phyloP scores from a whole-genome alignment of 345 rosid genomes.

The Theobroma cacao region DNA sequence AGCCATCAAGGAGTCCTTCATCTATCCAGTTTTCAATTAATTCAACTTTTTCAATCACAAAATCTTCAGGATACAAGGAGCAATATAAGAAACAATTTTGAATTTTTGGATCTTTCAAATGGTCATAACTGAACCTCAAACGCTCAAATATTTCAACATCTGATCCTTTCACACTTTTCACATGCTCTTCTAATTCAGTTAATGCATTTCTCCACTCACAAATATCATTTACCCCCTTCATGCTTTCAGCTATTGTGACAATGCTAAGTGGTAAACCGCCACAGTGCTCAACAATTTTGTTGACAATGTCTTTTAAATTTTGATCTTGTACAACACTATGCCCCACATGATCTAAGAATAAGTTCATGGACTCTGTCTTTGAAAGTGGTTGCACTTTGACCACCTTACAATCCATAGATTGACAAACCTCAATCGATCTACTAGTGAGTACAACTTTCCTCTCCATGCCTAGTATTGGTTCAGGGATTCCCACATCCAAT shows the following conservation, averaged over 20 bases:
- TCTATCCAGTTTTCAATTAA: neutral
- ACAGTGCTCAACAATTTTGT: neutral
- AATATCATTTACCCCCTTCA: neutral
- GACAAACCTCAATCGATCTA: conserved; percentile 8
- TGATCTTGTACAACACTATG: neutral
- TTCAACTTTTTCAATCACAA: neutral
- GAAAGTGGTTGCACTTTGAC: conserved; percentile 18
- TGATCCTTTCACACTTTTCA: neutral
- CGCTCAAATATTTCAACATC: neutral
- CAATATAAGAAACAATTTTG: neutral
- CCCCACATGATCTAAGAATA: conserved; percentile 20
- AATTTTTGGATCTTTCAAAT: neutral
- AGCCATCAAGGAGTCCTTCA: neutral
- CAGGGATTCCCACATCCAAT: conserved; percentile 11
- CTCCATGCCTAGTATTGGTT: neutral
- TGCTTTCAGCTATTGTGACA: neutral
- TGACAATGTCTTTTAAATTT: conserved; percentile 5
- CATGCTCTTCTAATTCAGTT: neutral
- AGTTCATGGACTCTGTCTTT: conserved; percentile 9
- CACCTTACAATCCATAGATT: conserved; percentile 2
- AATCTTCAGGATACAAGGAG: neutral
- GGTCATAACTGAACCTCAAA: neutral
- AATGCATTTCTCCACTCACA: conserved; percentile 24
- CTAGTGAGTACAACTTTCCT: conserved; percentile 8
- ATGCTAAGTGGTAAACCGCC: neutral